phyloP scores from a whole-genome alignment of 2,329 filamentous ascomycete species.

The Malbranchea zuffiana region DNA sequence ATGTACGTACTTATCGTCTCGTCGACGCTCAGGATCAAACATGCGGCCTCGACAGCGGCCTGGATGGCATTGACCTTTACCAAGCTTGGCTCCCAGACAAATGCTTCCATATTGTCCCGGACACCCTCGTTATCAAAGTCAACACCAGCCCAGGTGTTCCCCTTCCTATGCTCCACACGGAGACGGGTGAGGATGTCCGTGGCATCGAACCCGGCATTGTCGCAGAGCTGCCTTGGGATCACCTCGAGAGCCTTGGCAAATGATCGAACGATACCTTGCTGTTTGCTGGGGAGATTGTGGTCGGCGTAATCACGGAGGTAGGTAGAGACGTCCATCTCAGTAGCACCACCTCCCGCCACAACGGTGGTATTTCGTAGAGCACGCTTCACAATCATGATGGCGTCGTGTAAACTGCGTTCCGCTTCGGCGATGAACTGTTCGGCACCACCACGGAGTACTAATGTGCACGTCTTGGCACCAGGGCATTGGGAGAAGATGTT shows the following conservation, averaged over 20 bases:
- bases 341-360: constrained; percentile 86
- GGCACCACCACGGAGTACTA: constrained; percentile 86
- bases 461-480: constrained; percentile 89
- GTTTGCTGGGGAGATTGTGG: constrained; percentile 84
- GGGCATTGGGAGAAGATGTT: constrained; percentile 98
- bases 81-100: constrained; percentile 94
- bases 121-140: constrained; percentile 91
- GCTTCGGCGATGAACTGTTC: constrained; percentile 99
- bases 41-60: constrained; percentile 88
- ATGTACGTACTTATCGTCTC: constrained; percentile 72
- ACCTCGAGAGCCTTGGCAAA: constrained; percentile 96
- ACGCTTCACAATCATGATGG: constrained; percentile 99
- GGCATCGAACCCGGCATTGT: constrained; percentile 96
- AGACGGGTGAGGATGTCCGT: constrained; percentile 96
- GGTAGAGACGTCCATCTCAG: constrained; percentile 92
- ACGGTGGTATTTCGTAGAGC: constrained; percentile 91
- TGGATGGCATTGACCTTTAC: constrained; percentile 97
- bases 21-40: constrained; percentile 89
- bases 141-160: constrained; percentile 86
- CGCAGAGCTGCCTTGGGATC: constrained; percentile 91
- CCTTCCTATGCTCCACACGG: constrained; percentile 90
- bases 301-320: constrained; percentile 90
- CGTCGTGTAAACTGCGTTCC: constrained; percentile 92
- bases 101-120: constrained; percentile 84
- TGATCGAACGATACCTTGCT: constrained; percentile 93